Evolutionary conservation across 1,284 basidiomycete genomes (phyloP), one percentile per base, ranked within the genome.

Genomic region (Filobasidium uniguttulatum): DNA sequence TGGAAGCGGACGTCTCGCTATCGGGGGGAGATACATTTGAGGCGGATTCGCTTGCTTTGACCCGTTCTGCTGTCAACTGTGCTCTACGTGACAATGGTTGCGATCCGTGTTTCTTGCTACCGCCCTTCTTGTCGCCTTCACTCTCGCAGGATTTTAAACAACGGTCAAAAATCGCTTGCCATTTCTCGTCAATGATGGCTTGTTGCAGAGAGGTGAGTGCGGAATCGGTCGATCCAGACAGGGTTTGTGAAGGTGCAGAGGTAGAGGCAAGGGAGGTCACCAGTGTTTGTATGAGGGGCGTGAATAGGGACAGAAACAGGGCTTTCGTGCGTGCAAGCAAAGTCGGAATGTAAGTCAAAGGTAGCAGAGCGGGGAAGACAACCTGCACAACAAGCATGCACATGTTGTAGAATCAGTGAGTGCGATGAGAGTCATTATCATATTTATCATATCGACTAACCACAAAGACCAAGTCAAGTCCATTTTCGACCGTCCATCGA

Each of bases 351-450:
- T 98, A 98, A 8, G 87, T 82, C 22, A 99, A 76, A 57, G 94
- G 91, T 14, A 99, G 75, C 54, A 99, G 90, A 40, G 93, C 85
- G 63, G 97, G 93, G 71, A 96, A 96, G 45, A 91, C 88, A 48
- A 93, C 87, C 86, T 91, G 59, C 14, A 49, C 44, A 10, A 46
- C 6, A 29, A n/a, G 14, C 6, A 43, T 7, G 14, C 38, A n/a
- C 6, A 41, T 14, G 15, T 22, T 41, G 5, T 25, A 4, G 4
- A 15, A 25, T 3, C 15, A 3, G 5, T 20, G 15, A 41, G n/a
- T 41, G 5, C 38, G 38, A 41, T 5, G 19, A 14, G 14, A 14
- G 3, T 20, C 3, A 41, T 7, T 3, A 20, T 10, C 14, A 15
- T 22, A 40, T 15, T 23, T 17, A n/a, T 44, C 19, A 29, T 19